Evolutionary conservation across 139 green algal species (phyloP), one percentile per base, ranked within the genome.

Genomic region (Chlamydomonas schloesseri): DNA sequence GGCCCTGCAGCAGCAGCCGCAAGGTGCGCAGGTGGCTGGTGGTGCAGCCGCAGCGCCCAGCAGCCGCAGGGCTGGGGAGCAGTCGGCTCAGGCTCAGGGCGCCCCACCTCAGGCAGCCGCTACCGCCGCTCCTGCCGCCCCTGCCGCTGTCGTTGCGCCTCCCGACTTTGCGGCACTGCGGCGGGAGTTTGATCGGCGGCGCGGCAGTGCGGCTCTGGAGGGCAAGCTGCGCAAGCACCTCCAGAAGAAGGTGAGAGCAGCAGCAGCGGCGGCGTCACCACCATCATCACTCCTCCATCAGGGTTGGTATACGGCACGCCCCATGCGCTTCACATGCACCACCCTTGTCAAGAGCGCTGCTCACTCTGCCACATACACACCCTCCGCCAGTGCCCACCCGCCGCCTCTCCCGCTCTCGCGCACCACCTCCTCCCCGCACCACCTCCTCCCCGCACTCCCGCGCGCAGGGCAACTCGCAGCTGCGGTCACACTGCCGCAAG

Each of bases 171-270:
- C 71, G 42, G 50, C 11, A 62, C 55, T 87, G 69, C 33, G 3
- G 28, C 18, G 29, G 17, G 55, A 79, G 68, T 78, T 71, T 37
- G 36, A 57, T 10, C 47, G 55, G 50, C 81, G 53, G 53, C 69
- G 55, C 21, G 14, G 17, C 13, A 14, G 1, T 8, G 42, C 17
- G 2, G 14, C 69, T 0, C 36, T 87, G 69, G 81, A 87, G 69
- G 46, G 3, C 13, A 55, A 57, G 69, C 81, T 87, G 53, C 81
- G 81, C 20, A 64, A 87, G 68, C 68, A 87, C 53, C 69, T 78
- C 34, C n/a, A 26, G 2, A 72, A 72, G 10, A 33, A 53, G 46
- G 79, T 85, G 47, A 31, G 64, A 9, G 28, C 6, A 18, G 28
- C 13, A 24, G 64, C 13, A 18, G 26, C 28, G 10, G 10, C 6